A percentile compares a stretch with the other conserved stretches of the same genome.
phyloP scores from a whole-genome alignment of 768 basidiomycete species.

The Russula virescens region DNA sequence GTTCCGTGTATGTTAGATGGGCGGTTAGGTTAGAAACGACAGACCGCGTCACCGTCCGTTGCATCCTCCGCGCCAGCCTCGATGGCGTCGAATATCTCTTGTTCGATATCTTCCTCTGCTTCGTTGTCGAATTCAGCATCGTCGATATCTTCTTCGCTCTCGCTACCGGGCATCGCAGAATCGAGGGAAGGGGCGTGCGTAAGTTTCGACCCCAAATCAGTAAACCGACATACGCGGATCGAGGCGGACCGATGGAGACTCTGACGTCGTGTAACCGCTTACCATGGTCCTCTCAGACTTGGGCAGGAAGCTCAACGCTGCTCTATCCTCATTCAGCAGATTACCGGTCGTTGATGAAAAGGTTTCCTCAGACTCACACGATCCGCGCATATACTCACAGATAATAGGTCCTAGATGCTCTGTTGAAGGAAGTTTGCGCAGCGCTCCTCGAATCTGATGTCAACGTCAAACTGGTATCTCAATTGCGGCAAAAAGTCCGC shows the following conservation, averaged over 20 bases:
- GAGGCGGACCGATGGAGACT: slow-evolving; percentile 5
- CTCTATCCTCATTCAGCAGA: slow-evolving; percentile 82
- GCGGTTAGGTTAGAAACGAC: slow-evolving; percentile 23
- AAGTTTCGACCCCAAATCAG: neutral
- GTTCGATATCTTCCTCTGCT: slow-evolving; percentile 23
- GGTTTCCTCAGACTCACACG: slow-evolving; percentile 37
- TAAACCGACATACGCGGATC: neutral
- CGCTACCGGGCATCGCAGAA: slow-evolving; percentile 38
- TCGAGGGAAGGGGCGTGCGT: slow-evolving; percentile 36
- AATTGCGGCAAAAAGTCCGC: slow-evolving; percentile 84
- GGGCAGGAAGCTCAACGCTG: slow-evolving; percentile 89
- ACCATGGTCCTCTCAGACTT: slow-evolving; percentile 94
- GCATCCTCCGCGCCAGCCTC: slow-evolving; percentile 50
- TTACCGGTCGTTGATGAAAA: slow-evolving; percentile 89
- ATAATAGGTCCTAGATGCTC: slow-evolving; percentile 81
- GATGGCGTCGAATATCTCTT: slow-evolving; percentile 50
- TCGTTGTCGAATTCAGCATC: slow-evolving; percentile 35
- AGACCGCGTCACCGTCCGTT: slow-evolving; percentile 67
- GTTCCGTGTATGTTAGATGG: neutral
- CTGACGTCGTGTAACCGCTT: slow-evolving; percentile 4
- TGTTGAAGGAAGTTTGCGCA: slow-evolving; percentile 91
- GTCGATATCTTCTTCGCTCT: slow-evolving; percentile 47
- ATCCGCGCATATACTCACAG: slow-evolving; percentile 10
- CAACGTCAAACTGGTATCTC: slow-evolving; percentile 93
- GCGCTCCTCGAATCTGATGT: slow-evolving; percentile 96